Evolutionary conservation across 169 alveolate genomes (phyloP).

Genomic region (Plasmodium falciparum): DNA sequence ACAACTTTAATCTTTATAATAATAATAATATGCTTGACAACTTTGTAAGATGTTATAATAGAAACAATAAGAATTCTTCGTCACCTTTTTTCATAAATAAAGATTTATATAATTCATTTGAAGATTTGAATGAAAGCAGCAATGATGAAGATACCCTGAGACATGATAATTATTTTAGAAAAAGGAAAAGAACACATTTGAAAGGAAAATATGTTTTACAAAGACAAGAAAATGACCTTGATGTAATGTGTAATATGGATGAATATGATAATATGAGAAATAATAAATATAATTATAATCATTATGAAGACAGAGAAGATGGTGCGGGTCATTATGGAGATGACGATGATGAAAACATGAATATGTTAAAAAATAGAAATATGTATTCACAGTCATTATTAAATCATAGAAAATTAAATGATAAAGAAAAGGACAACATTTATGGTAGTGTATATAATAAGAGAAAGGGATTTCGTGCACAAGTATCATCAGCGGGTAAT

Average conservation of each 20-base stretch:
- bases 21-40: no score
- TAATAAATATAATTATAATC: conserved; percentile 7
- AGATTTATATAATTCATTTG: conserved; percentile 9
- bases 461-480: no score
- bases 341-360: neutral
- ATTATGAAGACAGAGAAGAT: neutral
- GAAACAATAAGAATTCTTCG: no score
- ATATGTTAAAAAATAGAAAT: no score
- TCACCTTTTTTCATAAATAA: neutral
- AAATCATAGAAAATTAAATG: no score
- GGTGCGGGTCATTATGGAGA: neutral
- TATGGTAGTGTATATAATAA: no score
- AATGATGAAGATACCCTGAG: conserved; percentile 22
- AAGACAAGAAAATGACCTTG: neutral
- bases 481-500: no score
- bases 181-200: neutral
- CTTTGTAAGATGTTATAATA: no score
- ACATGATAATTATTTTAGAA: neutral
- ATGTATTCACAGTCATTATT: no score
- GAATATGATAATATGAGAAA: neutral
- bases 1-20: neutral
- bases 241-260: neutral
- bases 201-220: no score
- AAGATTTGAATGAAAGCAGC: conserved; percentile 4
- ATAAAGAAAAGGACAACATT: no score